These are phyloP conservation scores for Teunomyces barrocoloradensis DNA, from an alignment of 805 yeast species.

Conservation along the genomic window DNA sequence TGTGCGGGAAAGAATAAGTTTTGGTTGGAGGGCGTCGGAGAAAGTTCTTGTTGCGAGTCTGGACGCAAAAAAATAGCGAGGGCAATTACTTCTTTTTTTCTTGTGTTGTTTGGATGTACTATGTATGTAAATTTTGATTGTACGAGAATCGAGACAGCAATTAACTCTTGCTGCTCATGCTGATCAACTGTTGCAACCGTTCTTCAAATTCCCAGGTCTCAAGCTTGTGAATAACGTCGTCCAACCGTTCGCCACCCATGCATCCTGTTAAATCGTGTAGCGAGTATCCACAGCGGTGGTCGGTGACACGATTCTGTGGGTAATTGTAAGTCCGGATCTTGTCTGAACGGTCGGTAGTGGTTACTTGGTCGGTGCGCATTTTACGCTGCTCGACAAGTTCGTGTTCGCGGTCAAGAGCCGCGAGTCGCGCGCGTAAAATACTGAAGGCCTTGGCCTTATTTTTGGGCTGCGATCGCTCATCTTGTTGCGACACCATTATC, in stretches of 20 bases:
- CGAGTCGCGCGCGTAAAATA: slow-evolving; percentile 77
- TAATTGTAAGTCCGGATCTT: slow-evolving; percentile 92
- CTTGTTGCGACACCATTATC: slow-evolving; percentile 84
- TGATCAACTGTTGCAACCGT: slow-evolving; percentile 25
- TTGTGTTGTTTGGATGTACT: too few species aligned
- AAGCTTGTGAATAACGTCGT: slow-evolving; percentile 35
- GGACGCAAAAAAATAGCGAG: too few species aligned
- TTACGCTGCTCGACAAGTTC: slow-evolving; percentile 63
- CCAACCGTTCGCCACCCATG: slow-evolving; percentile 35
- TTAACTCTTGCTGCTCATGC: neutral
- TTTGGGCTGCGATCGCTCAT: slow-evolving; percentile 90
- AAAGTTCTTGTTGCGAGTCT: too few species aligned
- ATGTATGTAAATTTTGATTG: too few species aligned
- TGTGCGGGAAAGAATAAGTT: too few species aligned
- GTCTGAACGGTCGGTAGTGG: slow-evolving; percentile 86
- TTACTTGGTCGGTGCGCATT: slow-evolving; percentile 77
- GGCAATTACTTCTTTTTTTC: too few species aligned
- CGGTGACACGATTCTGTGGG: slow-evolving; percentile 90
- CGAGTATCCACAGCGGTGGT: slow-evolving; percentile 83
- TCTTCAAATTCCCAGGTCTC: slow-evolving; percentile 39
- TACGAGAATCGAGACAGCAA: too few species aligned
- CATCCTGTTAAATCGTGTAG: slow-evolving; percentile 63
- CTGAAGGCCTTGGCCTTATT: slow-evolving; percentile 91
- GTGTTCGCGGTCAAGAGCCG: slow-evolving; percentile 70
- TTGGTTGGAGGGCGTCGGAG: too few species aligned